Conservation (phyloP, 192 early-diverging fungal species). For the Coemansia sp. region DNA sequence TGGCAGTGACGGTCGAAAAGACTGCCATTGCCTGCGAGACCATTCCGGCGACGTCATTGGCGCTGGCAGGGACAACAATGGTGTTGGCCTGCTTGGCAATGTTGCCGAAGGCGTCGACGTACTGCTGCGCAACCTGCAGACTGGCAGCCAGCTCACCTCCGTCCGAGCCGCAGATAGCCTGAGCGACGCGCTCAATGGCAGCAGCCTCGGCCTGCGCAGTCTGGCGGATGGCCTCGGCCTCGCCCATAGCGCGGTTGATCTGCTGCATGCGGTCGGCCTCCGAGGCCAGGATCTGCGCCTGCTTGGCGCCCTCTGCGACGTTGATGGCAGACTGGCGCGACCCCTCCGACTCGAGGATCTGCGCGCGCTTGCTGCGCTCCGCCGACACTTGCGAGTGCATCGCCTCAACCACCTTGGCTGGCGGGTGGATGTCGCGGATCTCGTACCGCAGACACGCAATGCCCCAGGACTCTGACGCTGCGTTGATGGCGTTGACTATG, state of each 20-base stretch:
- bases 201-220: slow-evolving; percentile 77
- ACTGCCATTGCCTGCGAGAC: slow-evolving; percentile 73
- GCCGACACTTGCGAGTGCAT: slow-evolving; percentile 99
- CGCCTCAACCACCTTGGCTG: slow-evolving; percentile 86
- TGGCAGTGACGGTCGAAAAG: slow-evolving; percentile 32
- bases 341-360: slow-evolving; percentile 87
- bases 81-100: slow-evolving; percentile 92
- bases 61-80: slow-evolving; percentile 80
- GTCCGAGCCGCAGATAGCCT: slow-evolving; percentile 63
- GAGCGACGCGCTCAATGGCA: slow-evolving; percentile 76
- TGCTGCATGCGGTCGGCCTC: slow-evolving; percentile 88
- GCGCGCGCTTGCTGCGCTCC: slow-evolving; percentile 92
- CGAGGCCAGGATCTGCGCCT: slow-evolving; percentile 87
- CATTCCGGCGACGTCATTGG: slow-evolving; percentile 81
- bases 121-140: slow-evolving; percentile 92
- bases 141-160: slow-evolving; percentile 82
- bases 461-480: slow-evolving; percentile 92
- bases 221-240: slow-evolving; percentile 84
- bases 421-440: slow-evolving; percentile 94
- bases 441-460: slow-evolving; percentile 95
- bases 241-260: slow-evolving; percentile 87
- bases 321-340: slow-evolving; percentile 92
- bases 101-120: slow-evolving; percentile 88
- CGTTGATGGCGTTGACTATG: slow-evolving; percentile 94
- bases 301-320: slow-evolving; percentile 92